Conservation (phyloP, 306 rosid genomes). For the Betula pendula region DNA sequence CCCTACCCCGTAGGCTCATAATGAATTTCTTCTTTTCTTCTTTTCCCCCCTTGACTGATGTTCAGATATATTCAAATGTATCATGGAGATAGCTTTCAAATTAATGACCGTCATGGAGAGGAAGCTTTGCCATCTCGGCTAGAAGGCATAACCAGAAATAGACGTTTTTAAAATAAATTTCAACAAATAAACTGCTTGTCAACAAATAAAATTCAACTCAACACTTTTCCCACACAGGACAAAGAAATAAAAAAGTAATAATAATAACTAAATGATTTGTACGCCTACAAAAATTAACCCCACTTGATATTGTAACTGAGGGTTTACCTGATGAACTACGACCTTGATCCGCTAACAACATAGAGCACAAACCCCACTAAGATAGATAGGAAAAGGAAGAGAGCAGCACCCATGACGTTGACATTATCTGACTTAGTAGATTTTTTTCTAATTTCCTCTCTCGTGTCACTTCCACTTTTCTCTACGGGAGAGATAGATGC, state of each 20-base stretch:
- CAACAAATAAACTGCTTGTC: not conserved
- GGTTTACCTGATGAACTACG: conserved; percentile 3
- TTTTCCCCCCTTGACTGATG: too few species aligned
- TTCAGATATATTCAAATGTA: too few species aligned
- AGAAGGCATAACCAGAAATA: too few species aligned
- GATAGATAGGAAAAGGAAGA: conserved; percentile 58
- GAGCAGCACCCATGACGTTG: conserved; percentile 46
- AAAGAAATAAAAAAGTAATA: too few species aligned
- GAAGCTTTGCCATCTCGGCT: too few species aligned
- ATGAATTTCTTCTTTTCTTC: too few species aligned
- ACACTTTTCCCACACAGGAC: not conserved
- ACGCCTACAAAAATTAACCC: not conserved
- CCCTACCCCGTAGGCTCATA: too few species aligned
- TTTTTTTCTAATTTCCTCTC: conserved; percentile 29
- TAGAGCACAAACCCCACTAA: conserved; percentile 51
- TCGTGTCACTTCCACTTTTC: conserved; percentile 34
- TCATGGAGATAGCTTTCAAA: too few species aligned
- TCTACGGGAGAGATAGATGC: conserved; percentile 30
- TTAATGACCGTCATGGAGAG: too few species aligned
- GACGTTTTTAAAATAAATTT: too few species aligned
- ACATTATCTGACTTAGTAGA: conserved; percentile 28
- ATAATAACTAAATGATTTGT: too few species aligned
- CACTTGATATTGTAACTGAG: not conserved
- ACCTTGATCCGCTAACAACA: conserved; percentile 22
- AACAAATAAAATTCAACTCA: not conserved